Percentiles rank a stretch among this genome's conserved stretches.
Conservation (phyloP, 208 protist genomes). For the Leishmania tropica region DNA sequence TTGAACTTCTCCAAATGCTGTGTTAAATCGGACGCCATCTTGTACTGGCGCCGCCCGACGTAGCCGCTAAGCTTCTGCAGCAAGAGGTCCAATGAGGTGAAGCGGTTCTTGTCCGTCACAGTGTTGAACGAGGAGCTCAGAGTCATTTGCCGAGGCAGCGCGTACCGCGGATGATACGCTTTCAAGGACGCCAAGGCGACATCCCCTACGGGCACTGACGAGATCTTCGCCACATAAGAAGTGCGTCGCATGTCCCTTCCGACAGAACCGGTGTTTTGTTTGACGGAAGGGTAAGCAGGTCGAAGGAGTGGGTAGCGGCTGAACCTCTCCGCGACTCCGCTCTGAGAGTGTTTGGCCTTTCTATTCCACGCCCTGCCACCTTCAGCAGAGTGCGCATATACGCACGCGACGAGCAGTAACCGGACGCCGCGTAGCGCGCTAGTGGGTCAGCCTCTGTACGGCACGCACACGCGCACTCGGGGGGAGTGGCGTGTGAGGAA, state of each 20-base stretch:
- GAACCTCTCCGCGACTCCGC: background rate
- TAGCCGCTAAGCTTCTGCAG: constrained; percentile 74
- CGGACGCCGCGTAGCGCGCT: background rate
- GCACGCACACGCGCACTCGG: background rate
- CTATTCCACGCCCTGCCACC: background rate
- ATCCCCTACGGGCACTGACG: constrained; percentile 58
- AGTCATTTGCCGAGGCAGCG: constrained; percentile 47
- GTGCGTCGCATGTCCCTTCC: constrained; percentile 7
- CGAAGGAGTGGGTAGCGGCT: background rate
- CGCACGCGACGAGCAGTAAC: background rate
- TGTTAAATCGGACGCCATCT: constrained; percentile 67
- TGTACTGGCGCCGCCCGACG: constrained; percentile 87
- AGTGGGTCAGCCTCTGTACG: background rate
- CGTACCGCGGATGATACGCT: constrained; percentile 73
- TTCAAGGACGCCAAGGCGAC: constrained; percentile 34
- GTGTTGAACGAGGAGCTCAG: constrained; percentile 72
- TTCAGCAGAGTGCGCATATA: too few relatives aligned
- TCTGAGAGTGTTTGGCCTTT: background rate
- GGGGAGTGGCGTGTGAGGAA: background rate
- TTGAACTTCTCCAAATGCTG: constrained; percentile 51
- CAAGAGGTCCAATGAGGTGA: constrained; percentile 71
- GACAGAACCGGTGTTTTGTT: background rate
- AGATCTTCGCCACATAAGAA: constrained; percentile 26
- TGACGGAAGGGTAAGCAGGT: background rate
- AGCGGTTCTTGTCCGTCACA: constrained; percentile 85